Conservation (phyloP, 768 basidiomycete species). For the Boletus coccyginus region DNA sequence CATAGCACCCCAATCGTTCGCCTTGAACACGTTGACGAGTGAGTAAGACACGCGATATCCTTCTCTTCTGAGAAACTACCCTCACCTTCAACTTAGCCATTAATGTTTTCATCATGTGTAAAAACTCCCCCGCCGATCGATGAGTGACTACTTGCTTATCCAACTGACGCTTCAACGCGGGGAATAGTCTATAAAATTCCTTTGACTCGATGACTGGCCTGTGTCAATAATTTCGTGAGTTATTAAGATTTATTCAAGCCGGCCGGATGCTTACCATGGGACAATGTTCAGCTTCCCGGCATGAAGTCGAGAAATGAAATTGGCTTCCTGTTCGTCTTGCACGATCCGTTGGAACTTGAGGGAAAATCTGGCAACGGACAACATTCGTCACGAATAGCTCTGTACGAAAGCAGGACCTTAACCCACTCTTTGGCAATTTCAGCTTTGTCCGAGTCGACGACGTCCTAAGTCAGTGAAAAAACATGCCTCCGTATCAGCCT, state of each 20-base stretch:
- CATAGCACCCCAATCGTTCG: conserved; percentile 63
- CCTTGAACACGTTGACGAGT: conserved; percentile 29
- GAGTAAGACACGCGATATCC: background rate
- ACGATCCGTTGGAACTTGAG: conserved; percentile 61
- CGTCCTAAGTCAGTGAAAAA: conserved; percentile 43
- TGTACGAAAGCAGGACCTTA: too few species aligned
- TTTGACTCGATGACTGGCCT: conserved; percentile 59
- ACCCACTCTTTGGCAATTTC: conserved; percentile 59
- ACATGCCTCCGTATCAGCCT: background rate
- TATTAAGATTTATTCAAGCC: background rate
- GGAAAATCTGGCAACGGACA: conserved; percentile 39
- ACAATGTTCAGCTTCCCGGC: conserved; percentile 53
- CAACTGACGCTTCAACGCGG: conserved; percentile 42
- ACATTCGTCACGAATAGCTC: background rate
- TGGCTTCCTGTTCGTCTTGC: conserved; percentile 55
- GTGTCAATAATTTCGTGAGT: too few species aligned
- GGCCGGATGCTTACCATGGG: conserved; percentile 42
- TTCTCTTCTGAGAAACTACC: background rate
- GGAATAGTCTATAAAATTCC: conserved; percentile 58
- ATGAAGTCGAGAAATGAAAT: conserved; percentile 62
- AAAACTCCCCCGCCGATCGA: conserved; percentile 49
- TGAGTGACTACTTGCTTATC: conserved; percentile 51
- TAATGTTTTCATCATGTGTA: conserved; percentile 55
- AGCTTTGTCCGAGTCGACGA: conserved; percentile 56
- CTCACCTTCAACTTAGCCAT: conserved; percentile 69